phyloP scores from a whole-genome alignment of 805 yeast genomes.

The Wickerhamomyces xylosicus region DNA sequence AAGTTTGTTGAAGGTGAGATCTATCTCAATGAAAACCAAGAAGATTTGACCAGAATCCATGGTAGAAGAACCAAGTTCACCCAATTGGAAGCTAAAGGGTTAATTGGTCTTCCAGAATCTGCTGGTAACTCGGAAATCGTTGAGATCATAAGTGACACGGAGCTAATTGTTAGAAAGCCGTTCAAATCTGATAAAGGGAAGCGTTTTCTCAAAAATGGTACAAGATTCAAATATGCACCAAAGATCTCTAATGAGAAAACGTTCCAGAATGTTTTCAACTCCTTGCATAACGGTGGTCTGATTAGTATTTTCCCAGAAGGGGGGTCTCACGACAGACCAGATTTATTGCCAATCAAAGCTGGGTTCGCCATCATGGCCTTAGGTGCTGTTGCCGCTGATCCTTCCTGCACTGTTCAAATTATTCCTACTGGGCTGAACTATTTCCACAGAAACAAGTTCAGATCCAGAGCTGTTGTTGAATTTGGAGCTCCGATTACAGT shows the following conservation, averaged over 20 bases:
- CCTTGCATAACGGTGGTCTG: conserved; percentile 67
- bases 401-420: conserved; percentile 65
- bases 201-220: conserved; percentile 41
- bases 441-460: conserved; percentile 87
- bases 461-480: conserved; percentile 91
- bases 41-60: conserved; percentile 33
- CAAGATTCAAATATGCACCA: conserved; percentile 63
- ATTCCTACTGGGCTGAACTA: conserved; percentile 96
- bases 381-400: conserved; percentile 79
- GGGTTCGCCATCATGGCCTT: conserved; percentile 98
- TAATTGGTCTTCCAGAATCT: conserved; percentile 67
- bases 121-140: conserved; percentile 68
- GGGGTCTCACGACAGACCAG: conserved; percentile 94
- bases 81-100: conserved; percentile 46
- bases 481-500: conserved; percentile 83
- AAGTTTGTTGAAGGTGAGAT: conserved; percentile 59
- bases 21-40: conserved; percentile 32
- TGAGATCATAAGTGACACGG: conserved; percentile 61
- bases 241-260: conserved; percentile 78
- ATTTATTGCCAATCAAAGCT: conserved; percentile 84
- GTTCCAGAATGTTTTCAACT: conserved; percentile 74
- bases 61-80: conserved; percentile 66
- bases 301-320: conserved; percentile 96
- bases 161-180: conserved; percentile 54
- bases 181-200: conserved; percentile 45